These are phyloP conservation scores for Fusarium avenaceum DNA, from an alignment of 2,329 filamentous ascomycete species.

Conservation along the genomic window DNA sequence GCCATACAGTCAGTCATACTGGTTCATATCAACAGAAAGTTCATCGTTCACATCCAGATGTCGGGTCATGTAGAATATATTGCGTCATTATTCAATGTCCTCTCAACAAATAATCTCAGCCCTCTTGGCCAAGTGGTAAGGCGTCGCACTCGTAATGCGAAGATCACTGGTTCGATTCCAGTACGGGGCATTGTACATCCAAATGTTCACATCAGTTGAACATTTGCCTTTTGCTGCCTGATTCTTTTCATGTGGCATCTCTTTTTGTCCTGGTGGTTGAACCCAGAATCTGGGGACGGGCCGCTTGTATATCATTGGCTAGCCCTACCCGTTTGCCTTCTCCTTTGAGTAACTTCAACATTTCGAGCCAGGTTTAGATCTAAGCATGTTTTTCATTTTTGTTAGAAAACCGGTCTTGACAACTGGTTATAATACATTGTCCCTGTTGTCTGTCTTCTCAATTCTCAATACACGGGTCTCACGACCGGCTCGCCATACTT, in stretches of 20 bases:
- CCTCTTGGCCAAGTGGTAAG: conserved; percentile 47
- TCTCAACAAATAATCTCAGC: conserved; percentile 23
- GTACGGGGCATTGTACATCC: conserved; percentile 26
- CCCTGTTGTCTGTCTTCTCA: no score
- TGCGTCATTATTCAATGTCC: no score
- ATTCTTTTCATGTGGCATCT: neutral
- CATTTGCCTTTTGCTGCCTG: conserved; percentile 8
- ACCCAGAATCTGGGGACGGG: neutral
- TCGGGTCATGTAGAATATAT: neutral
- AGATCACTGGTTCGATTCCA: conserved; percentile 43
- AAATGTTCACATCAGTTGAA: conserved; percentile 17
- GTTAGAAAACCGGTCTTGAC: no score
- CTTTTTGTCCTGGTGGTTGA: neutral
- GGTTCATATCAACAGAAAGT: no score
- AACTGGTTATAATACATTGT: no score
- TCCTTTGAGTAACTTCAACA: neutral
- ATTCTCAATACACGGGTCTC: neutral
- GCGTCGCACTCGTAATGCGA: conserved; percentile 48
- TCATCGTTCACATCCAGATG: no score
- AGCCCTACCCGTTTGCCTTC: neutral
- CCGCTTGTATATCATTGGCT: conserved; percentile 8
- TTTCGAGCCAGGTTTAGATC: neutral
- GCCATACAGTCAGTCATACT: no score
- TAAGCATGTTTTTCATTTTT: neutral
- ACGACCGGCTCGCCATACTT: neutral